A percentile compares a stretch with the other conserved stretches of the same genome.
Conservation (phyloP, 163 green algal genomes). For the Chloromonas sp. region DNA sequence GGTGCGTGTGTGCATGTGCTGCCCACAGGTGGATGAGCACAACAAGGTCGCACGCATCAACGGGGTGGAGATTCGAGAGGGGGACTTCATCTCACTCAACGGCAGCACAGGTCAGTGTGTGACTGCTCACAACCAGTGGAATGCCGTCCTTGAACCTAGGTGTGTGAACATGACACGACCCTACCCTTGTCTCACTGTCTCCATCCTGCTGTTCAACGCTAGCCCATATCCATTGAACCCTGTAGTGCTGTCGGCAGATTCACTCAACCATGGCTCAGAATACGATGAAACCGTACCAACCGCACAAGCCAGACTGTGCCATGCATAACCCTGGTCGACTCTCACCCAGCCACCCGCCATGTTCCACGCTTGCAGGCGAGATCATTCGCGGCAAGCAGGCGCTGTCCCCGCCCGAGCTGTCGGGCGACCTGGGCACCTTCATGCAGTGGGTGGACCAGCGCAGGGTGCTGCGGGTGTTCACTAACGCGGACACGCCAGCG, state of each 20-base stretch:
- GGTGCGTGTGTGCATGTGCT: too few species aligned
- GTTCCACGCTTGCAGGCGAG: conserved; percentile 49
- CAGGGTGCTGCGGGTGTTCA: conserved; percentile 43
- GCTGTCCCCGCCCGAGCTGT: conserved; percentile 49
- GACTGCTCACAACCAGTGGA: not conserved
- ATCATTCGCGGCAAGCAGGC: conserved; percentile 67
- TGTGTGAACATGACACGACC: not conserved
- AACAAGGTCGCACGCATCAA: conserved; percentile 40
- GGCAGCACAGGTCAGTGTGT: conserved; percentile 34
- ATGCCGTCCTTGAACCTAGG: not conserved
- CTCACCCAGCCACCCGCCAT: not conserved
- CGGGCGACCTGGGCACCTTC: conserved; percentile 49
- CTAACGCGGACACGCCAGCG: conserved; percentile 75
- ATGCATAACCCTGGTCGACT: not conserved
- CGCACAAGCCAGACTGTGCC: not conserved
- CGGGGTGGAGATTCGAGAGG: conserved; percentile 48
- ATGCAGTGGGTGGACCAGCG: conserved; percentile 35
- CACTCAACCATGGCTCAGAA: too few species aligned
- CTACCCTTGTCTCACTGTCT: too few species aligned
- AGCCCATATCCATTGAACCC: not conserved
- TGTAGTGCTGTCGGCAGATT: too few species aligned
- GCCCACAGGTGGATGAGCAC: conserved; percentile 46
- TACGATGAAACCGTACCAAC: not conserved
- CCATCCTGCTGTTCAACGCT: not conserved
- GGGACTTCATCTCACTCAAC: conserved; percentile 78